Conservation (phyloP, 805 yeast genomes). For the Dipodascopsis tothii region DNA sequence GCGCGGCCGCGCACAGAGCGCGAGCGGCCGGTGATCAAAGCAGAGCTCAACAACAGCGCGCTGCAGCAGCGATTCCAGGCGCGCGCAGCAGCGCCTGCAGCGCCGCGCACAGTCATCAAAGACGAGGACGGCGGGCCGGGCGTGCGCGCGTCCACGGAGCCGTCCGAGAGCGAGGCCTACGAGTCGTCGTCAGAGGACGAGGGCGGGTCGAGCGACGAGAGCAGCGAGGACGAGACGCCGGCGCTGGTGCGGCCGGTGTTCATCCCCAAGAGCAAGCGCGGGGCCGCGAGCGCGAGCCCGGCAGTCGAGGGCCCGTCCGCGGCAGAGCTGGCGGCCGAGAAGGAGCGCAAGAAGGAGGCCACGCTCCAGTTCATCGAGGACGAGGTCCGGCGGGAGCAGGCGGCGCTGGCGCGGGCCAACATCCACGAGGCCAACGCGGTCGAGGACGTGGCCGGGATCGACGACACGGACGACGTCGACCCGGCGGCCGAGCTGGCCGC, state of each 20-base stretch:
- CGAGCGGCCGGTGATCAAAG: too few species aligned
- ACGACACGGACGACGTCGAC: slow-evolving; percentile 56
- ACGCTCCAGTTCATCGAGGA: slow-evolving; percentile 28
- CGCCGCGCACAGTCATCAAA: neutral
- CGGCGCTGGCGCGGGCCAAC: slow-evolving; percentile 20
- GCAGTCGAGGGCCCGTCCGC: neutral
- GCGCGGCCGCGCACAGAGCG: neutral
- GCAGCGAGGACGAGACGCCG: slow-evolving; percentile 22
- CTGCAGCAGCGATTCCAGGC: neutral
- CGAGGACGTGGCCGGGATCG: slow-evolving; percentile 32
- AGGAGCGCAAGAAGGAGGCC: slow-evolving; percentile 11
- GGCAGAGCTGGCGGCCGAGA: slow-evolving; percentile 4
- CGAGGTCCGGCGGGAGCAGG: slow-evolving; percentile 26
- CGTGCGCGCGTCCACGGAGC: too few species aligned
- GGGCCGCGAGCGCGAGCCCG: slow-evolving; percentile 1
- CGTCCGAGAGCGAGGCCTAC: slow-evolving; percentile 3
- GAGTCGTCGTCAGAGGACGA: slow-evolving; percentile 20
- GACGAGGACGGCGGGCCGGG: too few species aligned
- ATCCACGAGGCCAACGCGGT: slow-evolving; percentile 25
- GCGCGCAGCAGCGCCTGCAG: neutral
- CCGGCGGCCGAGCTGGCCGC: slow-evolving; percentile 40
- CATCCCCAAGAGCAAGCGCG: slow-evolving; percentile 26
- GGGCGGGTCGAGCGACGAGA: slow-evolving; percentile 17
- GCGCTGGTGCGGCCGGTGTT: slow-evolving; percentile 30
- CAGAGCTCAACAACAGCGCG: neutral